Base-by-base conservation (phyloP, 2,329 filamentous ascomycete genomes). In the Eutypella sp. region DNA sequence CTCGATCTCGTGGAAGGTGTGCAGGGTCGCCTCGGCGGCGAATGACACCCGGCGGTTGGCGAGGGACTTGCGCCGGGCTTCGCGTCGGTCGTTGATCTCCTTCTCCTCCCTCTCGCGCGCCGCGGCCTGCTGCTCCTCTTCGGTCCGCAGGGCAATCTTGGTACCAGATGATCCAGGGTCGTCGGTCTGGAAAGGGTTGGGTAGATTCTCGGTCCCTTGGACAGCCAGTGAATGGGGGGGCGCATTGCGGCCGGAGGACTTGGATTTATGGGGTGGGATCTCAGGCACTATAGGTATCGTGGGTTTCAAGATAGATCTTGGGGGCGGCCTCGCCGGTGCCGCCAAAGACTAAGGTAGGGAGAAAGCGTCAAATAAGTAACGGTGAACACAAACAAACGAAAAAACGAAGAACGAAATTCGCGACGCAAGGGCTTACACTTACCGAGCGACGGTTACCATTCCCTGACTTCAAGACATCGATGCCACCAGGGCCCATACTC, bases 1-100 rank as follows among this genome's bases (percentile, higher is more conserved):
- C 60, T 97, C 92, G 38, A 96, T 81, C 46, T 93, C 91, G 61
- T 97, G 91, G 77, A 95, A 97, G 0, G 93, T 99, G 64, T 99
- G 93, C 29, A 99, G 76, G 3, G 93, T 99, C 11, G 93, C 93
- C 68, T 99, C 93, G 1, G 93, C 93, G 4, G 93, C 93, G 67
- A 99, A 99, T 0, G 92, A 97, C 27, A 99, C 93, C 61, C 93
- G 83, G 59, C 93, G 83, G 64, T 93, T 95, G 40, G 92, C 90
- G 47, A 96, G 78, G 16, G 91, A 96, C 65, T 97, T 97, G 56
- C 93, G 81, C 52, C 93, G 84, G 38, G 89, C 91, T 64, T 95
- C 93, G 56, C 90, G 80, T 45, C 90, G 80, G 57, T 92, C 84
- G 47, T 78, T 69, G 41, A 82, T 74, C 40, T 80, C 79, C 55